Base-by-base conservation (phyloP, 495 filamentous ascomycete genomes). In the Penicillium paradoxum region DNA sequence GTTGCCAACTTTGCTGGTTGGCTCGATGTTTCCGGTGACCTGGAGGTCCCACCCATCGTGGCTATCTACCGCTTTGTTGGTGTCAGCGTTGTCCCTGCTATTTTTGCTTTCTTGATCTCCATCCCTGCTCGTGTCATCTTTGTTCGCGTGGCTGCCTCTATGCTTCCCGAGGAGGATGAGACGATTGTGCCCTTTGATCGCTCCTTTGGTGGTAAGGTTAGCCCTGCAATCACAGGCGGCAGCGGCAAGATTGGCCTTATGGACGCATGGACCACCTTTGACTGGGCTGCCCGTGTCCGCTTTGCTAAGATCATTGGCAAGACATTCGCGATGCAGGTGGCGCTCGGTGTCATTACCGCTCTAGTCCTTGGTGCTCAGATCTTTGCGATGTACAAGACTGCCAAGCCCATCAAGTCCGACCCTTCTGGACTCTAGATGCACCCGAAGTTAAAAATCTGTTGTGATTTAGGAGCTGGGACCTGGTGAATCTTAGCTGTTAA, bases 131-230 rank as follows among this genome's bases (percentile, higher is more conserved):
- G 67, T 7, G 84, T 86, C 13, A 79, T 80, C 25, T 77, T 86
- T 34, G 73, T 81, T 53, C 85, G 87, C 49, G 79, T 90, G 19
- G 84, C 89, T 40, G 86, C 87, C 14, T 85, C 83, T 4, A 78
- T 88, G 64, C 79, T 90, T 0, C 75, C 84, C 0, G 84, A 88
- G 50, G 75, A 80, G 22, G 71, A 88, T 41, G 83, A 90, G 65
- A 77, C 82, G 3, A 87, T 91, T 53, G 83, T 90, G 40, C 81
- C 83, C n/a, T 89, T 90, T 47, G 87, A 90, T 70, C 80, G 84
- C 43, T 80, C 75, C 41, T 88, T 88, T 53, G 81, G 76, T 34
- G 76, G 81, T 13, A 81, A 80, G 58, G 75, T 82, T 17, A 63
- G 69, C 24, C 79, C 84, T 18, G 80, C 78, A 18, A 77, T 87